Base-by-base conservation (phyloP, 495 filamentous ascomycete genomes). In the Podospora didyma region DNA sequence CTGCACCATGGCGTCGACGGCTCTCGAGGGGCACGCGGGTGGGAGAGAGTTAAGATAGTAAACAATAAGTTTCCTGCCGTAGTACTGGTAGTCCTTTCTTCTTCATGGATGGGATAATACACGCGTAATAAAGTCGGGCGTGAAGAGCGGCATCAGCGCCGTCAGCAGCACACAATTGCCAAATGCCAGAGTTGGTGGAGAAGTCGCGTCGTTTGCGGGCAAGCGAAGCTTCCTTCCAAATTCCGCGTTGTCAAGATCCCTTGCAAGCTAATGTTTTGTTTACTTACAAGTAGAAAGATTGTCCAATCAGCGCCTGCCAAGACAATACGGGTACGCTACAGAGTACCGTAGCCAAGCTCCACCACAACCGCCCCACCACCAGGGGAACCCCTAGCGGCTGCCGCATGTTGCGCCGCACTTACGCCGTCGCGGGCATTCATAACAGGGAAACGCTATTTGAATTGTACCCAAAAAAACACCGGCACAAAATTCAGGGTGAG, bases 1-100 rank as follows among this genome's bases (percentile, higher is more conserved):
- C 46, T 75, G 71, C 42, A 72, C 73, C 76, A 79, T 79, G 23
- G 60, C 63, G 65, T 22, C 47, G 48, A 35, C 49, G 37, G 19
- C 42, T 34, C 28, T 44, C 17, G 50, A 19, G 41, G 20, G 34
- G 26, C 21, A 22, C 14, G 45, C 45, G 47, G 45, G 28, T 21
- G 48, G 42, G 35, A 53, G 12, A 39, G 11, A 21, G 44, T 20
- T 22, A 59, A 45, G 23, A 51, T 31, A 22, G 23, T 23, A 31
- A 54, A 28, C 22, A 54, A 31, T 51, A 35, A 21, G 17, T 49
- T 4, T 41, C 42, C 28, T 49, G 23, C 4, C 24, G 21, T 31
- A 23, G 47, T 31, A 23, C 1, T 50, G n/a, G 17, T 41, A 28
- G 17, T 28, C n/a, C 16, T 57, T 11, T 53, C 26, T 34, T 52